Percentiles rank a stretch among this genome's conserved stretches.
phyloP scores from a whole-genome alignment of 164 flowering plant genomes.

The Amborella trichopoda region DNA sequence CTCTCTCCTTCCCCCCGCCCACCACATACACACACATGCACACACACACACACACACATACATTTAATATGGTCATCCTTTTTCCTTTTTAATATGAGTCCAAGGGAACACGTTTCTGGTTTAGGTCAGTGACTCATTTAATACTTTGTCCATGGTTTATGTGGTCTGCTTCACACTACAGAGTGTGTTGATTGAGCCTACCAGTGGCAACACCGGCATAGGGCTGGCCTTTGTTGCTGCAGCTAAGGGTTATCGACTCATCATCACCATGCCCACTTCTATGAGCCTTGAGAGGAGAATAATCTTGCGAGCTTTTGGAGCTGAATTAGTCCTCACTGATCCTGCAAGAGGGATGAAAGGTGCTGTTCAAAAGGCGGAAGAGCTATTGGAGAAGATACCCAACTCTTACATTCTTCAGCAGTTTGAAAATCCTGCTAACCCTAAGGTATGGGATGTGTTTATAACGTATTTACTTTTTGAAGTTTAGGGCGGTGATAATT shows the following conservation, averaged over 20 bases:
- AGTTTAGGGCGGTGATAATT: not conserved
- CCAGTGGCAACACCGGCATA: slow-evolving; percentile 76
- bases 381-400: slow-evolving; percentile 51
- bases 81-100: too few relatives aligned
- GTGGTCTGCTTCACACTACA: slow-evolving; percentile 12
- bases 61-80: too few relatives aligned
- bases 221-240: slow-evolving; percentile 70
- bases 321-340: slow-evolving; percentile 59
- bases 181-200: slow-evolving; percentile 76
- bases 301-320: slow-evolving; percentile 66
- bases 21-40: too few relatives aligned
- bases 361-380: slow-evolving; percentile 65
- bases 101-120: too few relatives aligned
- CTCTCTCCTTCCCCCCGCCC: too few relatives aligned
- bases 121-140: too few relatives aligned
- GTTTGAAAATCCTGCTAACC: slow-evolving; percentile 65
- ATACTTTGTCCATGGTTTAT: too few relatives aligned
- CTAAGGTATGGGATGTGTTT: slow-evolving; percentile 30
- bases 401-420: slow-evolving; percentile 49
- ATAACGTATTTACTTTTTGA: not conserved
- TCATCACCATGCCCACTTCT: slow-evolving; percentile 69
- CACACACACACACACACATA: too few relatives aligned
- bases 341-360: slow-evolving; percentile 73
- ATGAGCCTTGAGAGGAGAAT: slow-evolving; percentile 70
- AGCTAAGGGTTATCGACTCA: slow-evolving; percentile 61